Evolutionary conservation across 768 basidiomycete genomes (phyloP), one percentile per base, ranked within the genome.

Genomic region (Lactifluus volemus): DNA sequence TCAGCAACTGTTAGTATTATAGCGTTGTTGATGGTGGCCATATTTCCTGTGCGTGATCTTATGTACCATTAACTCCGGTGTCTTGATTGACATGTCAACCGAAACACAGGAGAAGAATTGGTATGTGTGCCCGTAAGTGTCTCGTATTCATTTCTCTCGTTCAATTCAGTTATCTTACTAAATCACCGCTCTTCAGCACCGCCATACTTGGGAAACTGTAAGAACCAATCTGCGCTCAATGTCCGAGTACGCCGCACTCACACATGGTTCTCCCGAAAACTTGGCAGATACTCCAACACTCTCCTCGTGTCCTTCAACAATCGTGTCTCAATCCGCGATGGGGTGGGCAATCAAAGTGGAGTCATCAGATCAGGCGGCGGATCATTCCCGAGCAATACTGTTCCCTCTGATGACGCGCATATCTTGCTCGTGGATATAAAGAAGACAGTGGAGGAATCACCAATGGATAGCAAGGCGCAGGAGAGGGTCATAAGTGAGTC

Each of bases 271-370:
- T 42, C 49, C 38, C 34, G 34, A 10, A 12, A 38, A 38, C n/a
- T 12, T 39, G 44, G 48, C 36, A 61, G 60, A 11, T 67, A 64
- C 53, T 65, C 69, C 15, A 70, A 70, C 59, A 70, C 70, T 0
- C 62, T 70, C 19, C 68, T 70, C 32, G 66, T 69, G 42, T 49
- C 67, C 3, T 63, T 70, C 60, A 70, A 70, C 49, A 63, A 63
- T 29, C 61, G 61, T 17, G 39, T 63, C 30, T 48, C 61, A 17
- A 39, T 63, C n/a, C 61, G 61, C 3, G 53, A 54, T 5, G 5
- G 44, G 15, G 21, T 8, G 8, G 36, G n/a, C 10, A 17, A 42
- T 21, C 19, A 9, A 11, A 7, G 32, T 25, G 41, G 32, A 2
- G 4, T 36, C 0, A 14, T 49, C 39, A 17, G 39, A 47, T 53